Conservation (phyloP, 2,329 filamentous ascomycete species). For the Fusarium falciforme region DNA sequence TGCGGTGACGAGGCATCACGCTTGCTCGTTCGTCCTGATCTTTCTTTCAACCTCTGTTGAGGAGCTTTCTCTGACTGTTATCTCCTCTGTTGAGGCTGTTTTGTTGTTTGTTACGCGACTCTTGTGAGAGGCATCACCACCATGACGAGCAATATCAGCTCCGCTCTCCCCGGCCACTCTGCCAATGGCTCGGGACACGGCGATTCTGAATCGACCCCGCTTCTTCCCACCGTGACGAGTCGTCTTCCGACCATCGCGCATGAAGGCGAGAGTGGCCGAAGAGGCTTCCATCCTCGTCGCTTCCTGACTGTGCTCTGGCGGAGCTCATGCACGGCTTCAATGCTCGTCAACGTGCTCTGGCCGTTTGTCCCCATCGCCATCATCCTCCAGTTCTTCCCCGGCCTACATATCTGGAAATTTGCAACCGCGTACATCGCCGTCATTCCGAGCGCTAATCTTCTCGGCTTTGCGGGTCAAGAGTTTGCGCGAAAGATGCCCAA, state of each 20-base stretch:
- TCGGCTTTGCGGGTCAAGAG: constrained; percentile 64
- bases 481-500: constrained; percentile 74
- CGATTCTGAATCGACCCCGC: constrained; percentile 42
- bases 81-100: neutral
- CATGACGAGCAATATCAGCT: constrained; percentile 25
- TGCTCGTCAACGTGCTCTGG: constrained; percentile 61
- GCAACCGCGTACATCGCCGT: constrained; percentile 60
- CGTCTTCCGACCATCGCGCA: constrained; percentile 29
- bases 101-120: neutral
- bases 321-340: constrained; percentile 57
- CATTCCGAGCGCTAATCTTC: constrained; percentile 60
- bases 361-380: constrained; percentile 60
- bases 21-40: neutral
- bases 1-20: neutral
- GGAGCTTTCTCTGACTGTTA: neutral
- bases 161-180: constrained; percentile 10
- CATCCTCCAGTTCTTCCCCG: constrained; percentile 51
- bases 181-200: constrained; percentile 6
- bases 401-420: constrained; percentile 57
- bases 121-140: neutral
- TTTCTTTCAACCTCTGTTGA: neutral
- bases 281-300: constrained; percentile 55
- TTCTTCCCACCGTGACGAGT: constrained; percentile 41
- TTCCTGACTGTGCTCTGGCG: constrained; percentile 57
- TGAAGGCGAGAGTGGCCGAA: constrained; percentile 59